Evolutionary conservation across 768 basidiomycete species (phyloP).

Genomic region (Mycena maculata): DNA sequence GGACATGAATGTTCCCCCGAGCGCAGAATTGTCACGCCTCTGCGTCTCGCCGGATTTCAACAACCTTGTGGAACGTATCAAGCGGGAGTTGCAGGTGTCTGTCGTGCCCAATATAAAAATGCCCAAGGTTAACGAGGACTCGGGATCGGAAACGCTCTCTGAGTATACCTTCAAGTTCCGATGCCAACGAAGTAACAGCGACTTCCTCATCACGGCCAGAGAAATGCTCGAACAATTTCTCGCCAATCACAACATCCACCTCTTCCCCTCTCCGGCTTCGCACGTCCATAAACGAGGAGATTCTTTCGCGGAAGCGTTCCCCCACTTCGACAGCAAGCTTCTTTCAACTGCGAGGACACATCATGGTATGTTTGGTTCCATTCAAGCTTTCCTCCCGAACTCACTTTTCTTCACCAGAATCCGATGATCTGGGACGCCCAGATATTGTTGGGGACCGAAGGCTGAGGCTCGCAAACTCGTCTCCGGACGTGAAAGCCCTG

Average conservation of each 20-base stretch:
- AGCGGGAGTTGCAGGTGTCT: constrained; percentile 93
- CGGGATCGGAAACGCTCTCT: constrained; percentile 64
- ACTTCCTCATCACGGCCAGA: constrained; percentile 88
- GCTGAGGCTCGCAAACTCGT: constrained; percentile 86
- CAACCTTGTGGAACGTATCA: constrained; percentile 89
- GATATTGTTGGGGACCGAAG: constrained; percentile 79
- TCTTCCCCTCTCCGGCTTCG: constrained; percentile 83
- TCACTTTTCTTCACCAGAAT: constrained; percentile 59
- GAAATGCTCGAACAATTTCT: constrained; percentile 96
- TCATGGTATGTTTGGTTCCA: constrained; percentile 52
- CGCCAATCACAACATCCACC: constrained; percentile 83
- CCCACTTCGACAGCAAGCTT: constrained; percentile 96
- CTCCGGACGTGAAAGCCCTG: constrained; percentile 94
- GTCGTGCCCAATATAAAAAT: constrained; percentile 85
- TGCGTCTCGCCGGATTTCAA: constrained; percentile 85
- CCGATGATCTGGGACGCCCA: constrained; percentile 79
- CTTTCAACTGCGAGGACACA: constrained; percentile 81
- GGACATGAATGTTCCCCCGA: constrained; percentile 91
- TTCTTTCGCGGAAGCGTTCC: constrained; percentile 95
- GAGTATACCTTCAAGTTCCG: constrained; percentile 96
- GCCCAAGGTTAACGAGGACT: constrained; percentile 58
- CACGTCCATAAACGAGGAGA: constrained; percentile 88
- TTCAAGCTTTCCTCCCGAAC: constrained; percentile 21
- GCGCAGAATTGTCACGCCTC: constrained; percentile 80
- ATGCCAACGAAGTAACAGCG: constrained; percentile 94